Evolutionary conservation across 257 asterid genomes (phyloP).

Genomic region (Primulina tabacum): DNA sequence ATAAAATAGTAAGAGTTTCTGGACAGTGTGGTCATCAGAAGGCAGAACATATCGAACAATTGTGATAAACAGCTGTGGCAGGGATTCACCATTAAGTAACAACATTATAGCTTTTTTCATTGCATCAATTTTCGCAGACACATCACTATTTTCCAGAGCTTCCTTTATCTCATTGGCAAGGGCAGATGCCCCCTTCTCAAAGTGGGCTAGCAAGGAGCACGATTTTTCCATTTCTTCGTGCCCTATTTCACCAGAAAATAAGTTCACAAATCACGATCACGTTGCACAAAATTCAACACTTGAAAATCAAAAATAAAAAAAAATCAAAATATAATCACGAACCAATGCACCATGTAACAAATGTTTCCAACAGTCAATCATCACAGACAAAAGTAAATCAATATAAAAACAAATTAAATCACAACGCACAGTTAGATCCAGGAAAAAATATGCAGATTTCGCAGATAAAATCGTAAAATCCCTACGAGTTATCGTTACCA

Average conservation of each 20-base stretch:
- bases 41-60: conserved; percentile 85
- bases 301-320: too few relatives aligned
- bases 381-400: neutral
- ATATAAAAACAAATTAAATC: too few relatives aligned
- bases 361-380: neutral
- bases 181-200: conserved; percentile 87
- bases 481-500: neutral
- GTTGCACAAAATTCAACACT: too few relatives aligned
- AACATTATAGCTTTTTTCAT: neutral
- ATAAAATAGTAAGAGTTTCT: conserved; percentile 67
- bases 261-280: too few relatives aligned
- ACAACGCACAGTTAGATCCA: neutral
- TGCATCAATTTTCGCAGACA: conserved; percentile 51
- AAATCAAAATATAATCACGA: too few relatives aligned
- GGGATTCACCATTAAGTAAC: neutral
- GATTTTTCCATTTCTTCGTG: conserved; percentile 68
- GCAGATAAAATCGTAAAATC: too few relatives aligned
- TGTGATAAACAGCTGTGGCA: conserved; percentile 78
- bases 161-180: conserved; percentile 91
- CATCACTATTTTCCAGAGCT: conserved; percentile 82
- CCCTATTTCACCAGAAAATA: conserved; percentile 16
- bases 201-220: conserved; percentile 73
- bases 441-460: neutral
- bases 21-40: conserved; percentile 84
- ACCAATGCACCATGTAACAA: neutral